Conservation (phyloP, 176 grass and related monocot species). For the Typha latifolia region DNA sequence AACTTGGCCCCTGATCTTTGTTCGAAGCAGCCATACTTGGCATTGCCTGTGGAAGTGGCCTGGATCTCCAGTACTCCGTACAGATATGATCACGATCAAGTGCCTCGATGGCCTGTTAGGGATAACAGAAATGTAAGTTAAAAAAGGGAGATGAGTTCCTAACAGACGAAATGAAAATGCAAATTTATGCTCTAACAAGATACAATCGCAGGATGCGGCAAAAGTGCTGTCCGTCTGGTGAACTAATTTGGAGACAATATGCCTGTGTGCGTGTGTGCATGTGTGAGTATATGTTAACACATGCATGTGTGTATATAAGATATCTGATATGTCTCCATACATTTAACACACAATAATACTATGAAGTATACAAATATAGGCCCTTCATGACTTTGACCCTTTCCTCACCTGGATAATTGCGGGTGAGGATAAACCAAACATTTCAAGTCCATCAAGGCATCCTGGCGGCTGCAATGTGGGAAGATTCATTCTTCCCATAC, state of each 20-base stretch:
- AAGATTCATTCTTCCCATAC: slow-evolving; percentile 56
- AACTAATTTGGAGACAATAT: too few species aligned
- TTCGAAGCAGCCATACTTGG: not conserved
- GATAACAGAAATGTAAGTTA: not conserved
- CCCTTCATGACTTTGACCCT: not conserved
- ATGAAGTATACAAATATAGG: not conserved
- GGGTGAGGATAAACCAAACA: slow-evolving; percentile 77
- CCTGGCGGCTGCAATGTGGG: slow-evolving; percentile 63
- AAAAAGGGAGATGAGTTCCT: not conserved
- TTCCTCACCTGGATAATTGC: slow-evolving; percentile 44
- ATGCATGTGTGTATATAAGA: too few species aligned
- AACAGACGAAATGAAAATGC: not conserved
- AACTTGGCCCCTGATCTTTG: not conserved
- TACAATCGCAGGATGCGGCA: not conserved
- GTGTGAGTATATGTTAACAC: too few species aligned
- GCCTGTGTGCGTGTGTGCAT: too few species aligned
- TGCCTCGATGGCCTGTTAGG: slow-evolving; percentile 49
- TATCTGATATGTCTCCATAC: too few species aligned
- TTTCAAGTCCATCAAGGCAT: slow-evolving; percentile 82
- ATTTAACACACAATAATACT: too few species aligned
- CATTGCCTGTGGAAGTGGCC: not conserved
- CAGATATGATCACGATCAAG: slow-evolving; percentile 45
- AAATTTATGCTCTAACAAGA: not conserved
- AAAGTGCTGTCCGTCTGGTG: not conserved
- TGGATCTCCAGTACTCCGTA: slow-evolving; percentile 73